phyloP scores from a whole-genome alignment of 2,329 filamentous ascomycete genomes.

The Moelleriella libera region DNA sequence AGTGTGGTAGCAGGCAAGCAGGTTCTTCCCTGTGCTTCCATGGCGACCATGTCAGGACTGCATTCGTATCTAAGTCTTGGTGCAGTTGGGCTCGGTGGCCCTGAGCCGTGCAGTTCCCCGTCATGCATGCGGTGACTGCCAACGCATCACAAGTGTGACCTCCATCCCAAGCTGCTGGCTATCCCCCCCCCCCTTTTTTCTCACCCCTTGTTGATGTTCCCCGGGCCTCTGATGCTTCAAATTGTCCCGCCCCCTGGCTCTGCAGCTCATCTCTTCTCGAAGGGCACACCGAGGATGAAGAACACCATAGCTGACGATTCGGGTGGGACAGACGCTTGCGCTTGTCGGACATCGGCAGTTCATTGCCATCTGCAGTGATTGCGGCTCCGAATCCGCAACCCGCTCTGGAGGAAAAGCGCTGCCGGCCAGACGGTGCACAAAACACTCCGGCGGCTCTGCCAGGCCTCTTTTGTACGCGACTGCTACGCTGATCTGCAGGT shows the following conservation, averaged over 20 bases:
- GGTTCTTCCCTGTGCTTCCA: neutral
- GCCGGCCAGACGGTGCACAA: neutral
- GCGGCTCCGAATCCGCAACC: neutral
- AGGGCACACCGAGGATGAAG: neutral
- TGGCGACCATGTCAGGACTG: slow-evolving; percentile 4
- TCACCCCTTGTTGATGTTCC: neutral
- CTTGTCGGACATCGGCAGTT: neutral
- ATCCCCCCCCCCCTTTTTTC: neutral
- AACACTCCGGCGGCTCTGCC: neutral
- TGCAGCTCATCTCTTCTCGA: neutral
- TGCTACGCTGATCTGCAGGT: slow-evolving; percentile 36
- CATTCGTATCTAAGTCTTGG: slow-evolving; percentile 5
- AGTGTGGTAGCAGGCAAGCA: no score
- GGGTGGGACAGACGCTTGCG: neutral
- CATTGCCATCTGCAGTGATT: no score
- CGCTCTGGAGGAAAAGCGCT: neutral
- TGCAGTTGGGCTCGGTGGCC: slow-evolving; percentile 7
- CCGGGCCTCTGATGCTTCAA: neutral
- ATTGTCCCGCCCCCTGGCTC: neutral
- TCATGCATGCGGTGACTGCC: slow-evolving; percentile 36
- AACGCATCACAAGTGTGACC: slow-evolving; percentile 22
- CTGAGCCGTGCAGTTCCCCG: slow-evolving; percentile 31
- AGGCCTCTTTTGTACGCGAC: neutral
- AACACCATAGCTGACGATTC: neutral
- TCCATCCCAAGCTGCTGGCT: slow-evolving; percentile 12